phyloP scores from a whole-genome alignment of 768 basidiomycete genomes.

The Artomyces pyxidatus region DNA sequence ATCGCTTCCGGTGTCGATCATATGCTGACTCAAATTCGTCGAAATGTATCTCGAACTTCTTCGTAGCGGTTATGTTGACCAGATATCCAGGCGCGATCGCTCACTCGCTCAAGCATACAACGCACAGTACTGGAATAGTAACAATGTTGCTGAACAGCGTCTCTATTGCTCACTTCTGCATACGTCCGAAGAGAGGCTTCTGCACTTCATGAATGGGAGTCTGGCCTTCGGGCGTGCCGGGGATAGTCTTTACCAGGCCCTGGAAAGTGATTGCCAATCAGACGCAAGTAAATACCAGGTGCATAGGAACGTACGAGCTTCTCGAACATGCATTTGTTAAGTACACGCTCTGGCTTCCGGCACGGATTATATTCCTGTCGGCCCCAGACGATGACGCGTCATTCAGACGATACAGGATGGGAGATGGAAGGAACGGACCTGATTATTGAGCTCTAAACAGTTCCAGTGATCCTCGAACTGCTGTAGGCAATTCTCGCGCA shows the following conservation, averaged over 20 bases:
- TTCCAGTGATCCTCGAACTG: conserved; percentile 92
- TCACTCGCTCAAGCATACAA: conserved; percentile 26
- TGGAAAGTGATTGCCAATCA: conserved; percentile 23
- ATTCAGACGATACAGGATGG: no score
- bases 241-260: conserved; percentile 89
- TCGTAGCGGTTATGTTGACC: no score
- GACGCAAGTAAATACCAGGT: neutral
- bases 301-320: conserved; percentile 66
- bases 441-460: conserved; percentile 91
- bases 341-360: conserved; percentile 76
- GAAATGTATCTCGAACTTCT: no score
- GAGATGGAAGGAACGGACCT: conserved; percentile 55
- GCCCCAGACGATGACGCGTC: no score
- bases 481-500: conserved; percentile 82
- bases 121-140: conserved; percentile 22
- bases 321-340: conserved; percentile 94
- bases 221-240: conserved; percentile 76
- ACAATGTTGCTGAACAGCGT: neutral
- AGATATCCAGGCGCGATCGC: no score
- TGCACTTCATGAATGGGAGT: conserved; percentile 84
- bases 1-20: no score
- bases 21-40: no score
- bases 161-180: conserved; percentile 61
- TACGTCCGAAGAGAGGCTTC: conserved; percentile 71
- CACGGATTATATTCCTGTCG: conserved; percentile 89